These are phyloP conservation scores for Candida orba DNA, from an alignment of 805 yeast genomes.

Conservation along the genomic window DNA sequence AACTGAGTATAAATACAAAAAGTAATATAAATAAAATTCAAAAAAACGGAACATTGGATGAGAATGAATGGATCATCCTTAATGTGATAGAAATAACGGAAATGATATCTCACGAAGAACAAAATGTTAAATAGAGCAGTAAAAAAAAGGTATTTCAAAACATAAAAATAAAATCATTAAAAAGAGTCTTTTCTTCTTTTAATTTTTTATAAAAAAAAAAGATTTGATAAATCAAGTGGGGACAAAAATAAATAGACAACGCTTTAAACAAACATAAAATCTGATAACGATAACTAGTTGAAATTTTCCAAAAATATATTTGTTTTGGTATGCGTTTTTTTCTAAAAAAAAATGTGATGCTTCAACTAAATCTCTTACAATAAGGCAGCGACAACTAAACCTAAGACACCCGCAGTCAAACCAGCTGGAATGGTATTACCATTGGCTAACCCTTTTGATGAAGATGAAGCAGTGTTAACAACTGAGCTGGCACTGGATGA, in stretches of 20 bases:
- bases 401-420: constrained; percentile 21
- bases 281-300: too few relatives aligned
- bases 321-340: too few relatives aligned
- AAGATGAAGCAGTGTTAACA: constrained; percentile 6
- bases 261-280: too few relatives aligned
- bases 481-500: neutral
- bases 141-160: neutral
- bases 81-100: neutral
- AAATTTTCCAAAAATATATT: too few relatives aligned
- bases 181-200: neutral
- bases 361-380: constrained; percentile 5
- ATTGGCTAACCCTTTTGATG: constrained; percentile 17
- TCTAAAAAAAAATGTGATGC: neutral
- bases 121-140: too few relatives aligned
- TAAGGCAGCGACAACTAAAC: constrained; percentile 24
- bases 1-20: neutral
- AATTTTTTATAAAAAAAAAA: neutral
- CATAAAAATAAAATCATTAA: neutral
- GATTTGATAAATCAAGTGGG: neutral
- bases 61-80: neutral
- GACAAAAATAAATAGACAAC: too few relatives aligned
- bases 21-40: neutral
- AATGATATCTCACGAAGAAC: too few relatives aligned
- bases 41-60: neutral
- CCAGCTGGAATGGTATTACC: constrained; percentile 20